Conservation (phyloP, 2,329 filamentous ascomycete genomes). For the Aspergillus pseudoviridinutans region DNA sequence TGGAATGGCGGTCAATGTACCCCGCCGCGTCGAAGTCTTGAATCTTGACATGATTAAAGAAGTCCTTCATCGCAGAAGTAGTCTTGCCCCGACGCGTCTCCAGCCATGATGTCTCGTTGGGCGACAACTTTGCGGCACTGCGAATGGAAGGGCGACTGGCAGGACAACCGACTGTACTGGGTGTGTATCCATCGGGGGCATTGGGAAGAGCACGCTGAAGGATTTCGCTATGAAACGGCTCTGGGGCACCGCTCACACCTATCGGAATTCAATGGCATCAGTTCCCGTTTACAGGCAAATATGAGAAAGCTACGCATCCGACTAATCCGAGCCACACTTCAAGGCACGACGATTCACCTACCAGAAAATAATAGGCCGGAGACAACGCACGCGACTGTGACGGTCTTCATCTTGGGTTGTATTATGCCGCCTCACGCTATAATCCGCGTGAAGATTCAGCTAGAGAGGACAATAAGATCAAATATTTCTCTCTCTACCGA, state of each 20-base stretch:
- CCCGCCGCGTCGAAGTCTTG: conserved; percentile 68
- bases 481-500: neutral
- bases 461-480: neutral
- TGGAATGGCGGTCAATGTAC: conserved; percentile 62
- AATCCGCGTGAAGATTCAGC: neutral
- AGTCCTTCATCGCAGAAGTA: conserved; percentile 65
- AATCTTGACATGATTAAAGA: conserved; percentile 70
- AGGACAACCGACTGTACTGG: conserved; percentile 66
- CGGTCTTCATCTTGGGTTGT: neutral
- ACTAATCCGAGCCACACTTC: neutral
- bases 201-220: conserved; percentile 48
- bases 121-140: conserved; percentile 59
- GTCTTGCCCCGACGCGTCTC: conserved; percentile 67
- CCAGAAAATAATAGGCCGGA: neutral
- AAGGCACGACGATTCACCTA: neutral
- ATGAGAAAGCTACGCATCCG: neutral
- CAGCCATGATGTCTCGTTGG: conserved; percentile 72
- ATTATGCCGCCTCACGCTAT: neutral
- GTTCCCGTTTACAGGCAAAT: neutral
- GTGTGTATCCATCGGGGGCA: conserved; percentile 68
- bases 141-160: conserved; percentile 64
- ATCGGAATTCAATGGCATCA: neutral
- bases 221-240: conserved; percentile 5
- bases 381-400: neutral
- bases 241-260: conserved; percentile 18